These are phyloP conservation scores for Arachnomyces sp. DNA, from an alignment of 2,329 filamentous ascomycete genomes.

Conservation along the genomic window DNA sequence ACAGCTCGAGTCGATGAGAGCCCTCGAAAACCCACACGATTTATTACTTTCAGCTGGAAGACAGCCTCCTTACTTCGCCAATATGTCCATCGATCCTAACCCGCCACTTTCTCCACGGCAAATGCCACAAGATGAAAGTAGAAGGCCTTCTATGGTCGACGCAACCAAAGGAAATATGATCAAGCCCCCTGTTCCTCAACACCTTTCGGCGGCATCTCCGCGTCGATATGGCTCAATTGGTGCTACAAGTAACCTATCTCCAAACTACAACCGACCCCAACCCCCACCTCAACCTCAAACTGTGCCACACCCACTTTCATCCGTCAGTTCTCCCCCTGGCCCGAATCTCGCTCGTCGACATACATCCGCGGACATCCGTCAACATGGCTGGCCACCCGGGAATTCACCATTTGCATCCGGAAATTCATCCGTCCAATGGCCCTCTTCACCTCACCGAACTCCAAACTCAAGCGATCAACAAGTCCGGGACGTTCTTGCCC, in stretches of 20 bases:
- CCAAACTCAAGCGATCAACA: conserved; percentile 49
- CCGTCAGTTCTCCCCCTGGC: conserved; percentile 47
- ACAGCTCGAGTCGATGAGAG: conserved; percentile 51
- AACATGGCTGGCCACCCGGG: conserved; percentile 63
- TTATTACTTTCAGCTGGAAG: conserved; percentile 51
- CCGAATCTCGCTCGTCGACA: conserved; percentile 72
- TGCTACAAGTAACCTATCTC: conserved; percentile 53
- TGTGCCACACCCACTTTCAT: conserved; percentile 53
- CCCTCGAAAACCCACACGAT: conserved; percentile 56
- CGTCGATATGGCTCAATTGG: conserved; percentile 84
- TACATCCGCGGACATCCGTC: conserved; percentile 90
- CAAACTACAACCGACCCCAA: conserved; percentile 62
- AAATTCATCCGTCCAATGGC: conserved; percentile 55
- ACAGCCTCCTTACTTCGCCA: conserved; percentile 58
- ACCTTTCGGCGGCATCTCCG: conserved; percentile 67
- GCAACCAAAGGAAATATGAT: conserved; percentile 58
- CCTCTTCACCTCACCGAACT: conserved; percentile 53
- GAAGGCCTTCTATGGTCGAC: conserved; percentile 60
- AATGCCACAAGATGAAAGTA: conserved; percentile 73
- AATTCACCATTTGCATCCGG: conserved; percentile 61
- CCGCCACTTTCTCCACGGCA: conserved; percentile 80
- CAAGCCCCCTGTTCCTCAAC: conserved; percentile 71
- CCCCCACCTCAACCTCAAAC: conserved; percentile 55
- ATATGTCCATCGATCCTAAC: conserved; percentile 54
- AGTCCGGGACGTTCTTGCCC: conserved; percentile 53